Evolutionary conservation across 176 grass and related monocot species (phyloP).

Genomic region (Poa annua): DNA sequence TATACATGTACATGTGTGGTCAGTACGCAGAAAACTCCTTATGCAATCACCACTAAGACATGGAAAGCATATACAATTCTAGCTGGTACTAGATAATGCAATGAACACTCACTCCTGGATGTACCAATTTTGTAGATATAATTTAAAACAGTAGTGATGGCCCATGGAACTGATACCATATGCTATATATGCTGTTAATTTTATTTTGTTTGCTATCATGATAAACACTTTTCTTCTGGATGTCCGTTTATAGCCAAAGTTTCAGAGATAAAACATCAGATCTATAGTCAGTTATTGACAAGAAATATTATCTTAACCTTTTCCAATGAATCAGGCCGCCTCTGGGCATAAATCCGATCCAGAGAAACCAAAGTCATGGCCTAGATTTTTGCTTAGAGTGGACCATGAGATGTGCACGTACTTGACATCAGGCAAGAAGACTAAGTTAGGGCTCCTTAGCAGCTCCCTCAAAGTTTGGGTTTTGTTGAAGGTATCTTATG

Average conservation of each 20-base stretch:
- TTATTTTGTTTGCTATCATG: neutral
- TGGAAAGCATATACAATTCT: neutral
- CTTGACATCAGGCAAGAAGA: conserved; percentile 78
- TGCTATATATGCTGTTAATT: conserved; percentile 15
- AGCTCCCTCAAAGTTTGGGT: conserved; percentile 92
- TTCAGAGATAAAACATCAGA: neutral
- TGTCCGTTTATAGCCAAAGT: neutral
- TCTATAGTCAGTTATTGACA: neutral
- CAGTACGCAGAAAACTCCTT: neutral
- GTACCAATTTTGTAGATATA: conserved; percentile 24
- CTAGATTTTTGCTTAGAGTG: conserved; percentile 71
- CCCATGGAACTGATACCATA: neutral
- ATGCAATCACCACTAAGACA: neutral
- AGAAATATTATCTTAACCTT: conserved; percentile 37
- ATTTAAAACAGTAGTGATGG: neutral
- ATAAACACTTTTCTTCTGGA: neutral
- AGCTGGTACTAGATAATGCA: conserved; percentile 4
- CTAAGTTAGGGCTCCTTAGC: conserved; percentile 81
- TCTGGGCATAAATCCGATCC: conserved; percentile 57
- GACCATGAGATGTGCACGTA: conserved; percentile 84
- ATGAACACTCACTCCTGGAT: conserved; percentile 14
- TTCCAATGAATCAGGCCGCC: conserved; percentile 62
- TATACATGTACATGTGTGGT: neutral
- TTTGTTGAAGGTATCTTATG: conserved; percentile 73
- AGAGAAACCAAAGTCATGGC: conserved; percentile 80